phyloP scores from a whole-genome alignment of 257 asterid species.

The Forsythia viridissima region DNA sequence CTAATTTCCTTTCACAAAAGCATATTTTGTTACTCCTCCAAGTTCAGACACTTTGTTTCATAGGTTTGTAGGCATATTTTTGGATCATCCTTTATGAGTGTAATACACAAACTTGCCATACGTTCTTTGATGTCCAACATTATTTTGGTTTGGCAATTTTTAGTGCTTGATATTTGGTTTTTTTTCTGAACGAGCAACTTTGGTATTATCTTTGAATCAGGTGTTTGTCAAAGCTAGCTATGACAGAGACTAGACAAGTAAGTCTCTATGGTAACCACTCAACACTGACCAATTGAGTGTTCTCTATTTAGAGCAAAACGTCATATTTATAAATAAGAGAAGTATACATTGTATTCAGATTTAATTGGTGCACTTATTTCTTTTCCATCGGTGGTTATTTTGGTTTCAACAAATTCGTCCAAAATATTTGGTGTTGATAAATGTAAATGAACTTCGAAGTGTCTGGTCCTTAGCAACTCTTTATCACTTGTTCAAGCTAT shows the following conservation, averaged over 20 bases:
- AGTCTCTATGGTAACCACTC: constrained; percentile 88
- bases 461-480: too few species aligned
- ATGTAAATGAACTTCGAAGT: too few species aligned
- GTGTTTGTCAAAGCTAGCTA: constrained; percentile 81
- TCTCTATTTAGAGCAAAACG: constrained; percentile 68
- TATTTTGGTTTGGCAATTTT: neutral
- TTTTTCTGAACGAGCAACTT: neutral
- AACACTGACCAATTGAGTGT: constrained; percentile 61
- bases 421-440: neutral
- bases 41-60: neutral
- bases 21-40: constrained; percentile 1
- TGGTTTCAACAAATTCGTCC: neutral
- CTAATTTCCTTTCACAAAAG: constrained; percentile 1
- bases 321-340: constrained; percentile 79
- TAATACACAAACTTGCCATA: neutral
- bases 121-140: neutral
- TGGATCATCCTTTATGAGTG: neutral
- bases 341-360: constrained; percentile 37
- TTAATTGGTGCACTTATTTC: neutral
- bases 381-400: too few species aligned
- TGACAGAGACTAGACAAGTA: constrained; percentile 93
- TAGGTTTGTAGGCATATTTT: neutral
- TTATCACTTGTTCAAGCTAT: too few species aligned
- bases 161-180: neutral
- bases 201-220: constrained; percentile 34